A percentile compares a stretch with the other conserved stretches of the same genome.
phyloP scores from a whole-genome alignment of 768 basidiomycete genomes.

The Mycena vitilis region DNA sequence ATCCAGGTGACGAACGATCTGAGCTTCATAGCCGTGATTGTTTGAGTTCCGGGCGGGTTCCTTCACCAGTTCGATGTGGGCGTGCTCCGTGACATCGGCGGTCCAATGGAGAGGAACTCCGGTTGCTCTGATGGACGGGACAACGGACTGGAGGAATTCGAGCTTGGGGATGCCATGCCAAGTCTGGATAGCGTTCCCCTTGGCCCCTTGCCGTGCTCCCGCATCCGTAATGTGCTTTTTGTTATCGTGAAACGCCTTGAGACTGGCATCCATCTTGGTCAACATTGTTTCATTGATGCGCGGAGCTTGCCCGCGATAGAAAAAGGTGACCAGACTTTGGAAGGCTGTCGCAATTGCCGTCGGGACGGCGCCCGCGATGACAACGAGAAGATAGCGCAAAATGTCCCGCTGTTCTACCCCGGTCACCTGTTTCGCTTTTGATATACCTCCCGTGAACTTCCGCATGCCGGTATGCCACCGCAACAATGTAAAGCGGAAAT shows the following conservation, averaged over 20 bases:
- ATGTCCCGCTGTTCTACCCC: not conserved
- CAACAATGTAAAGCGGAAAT: not conserved
- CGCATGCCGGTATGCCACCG: not conserved
- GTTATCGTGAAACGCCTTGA: not conserved
- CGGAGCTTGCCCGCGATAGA: not conserved
- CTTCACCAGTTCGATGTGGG: not conserved
- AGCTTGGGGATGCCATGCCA: not conserved
- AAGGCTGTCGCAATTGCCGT: not conserved
- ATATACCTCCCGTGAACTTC: not conserved
- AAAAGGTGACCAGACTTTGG: not conserved
- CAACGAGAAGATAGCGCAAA: not conserved
- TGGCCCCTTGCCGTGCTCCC: not conserved
- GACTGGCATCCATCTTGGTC: not conserved
- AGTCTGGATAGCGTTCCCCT: not conserved
- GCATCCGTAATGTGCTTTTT: not conserved
- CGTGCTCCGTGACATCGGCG: not conserved
- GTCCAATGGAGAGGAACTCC: not conserved
- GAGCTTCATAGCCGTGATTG: not conserved
- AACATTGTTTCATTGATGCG: not conserved
- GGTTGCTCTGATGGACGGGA: not conserved
- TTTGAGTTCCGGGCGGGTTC: not conserved
- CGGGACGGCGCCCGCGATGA: not conserved
- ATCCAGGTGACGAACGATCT: not conserved
- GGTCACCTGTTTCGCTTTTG: not conserved
- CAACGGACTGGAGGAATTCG: not conserved